Percentiles rank a stretch among this genome's conserved stretches.
phyloP scores from a whole-genome alignment of 768 basidiomycete genomes.

The Pholiota conissans region DNA sequence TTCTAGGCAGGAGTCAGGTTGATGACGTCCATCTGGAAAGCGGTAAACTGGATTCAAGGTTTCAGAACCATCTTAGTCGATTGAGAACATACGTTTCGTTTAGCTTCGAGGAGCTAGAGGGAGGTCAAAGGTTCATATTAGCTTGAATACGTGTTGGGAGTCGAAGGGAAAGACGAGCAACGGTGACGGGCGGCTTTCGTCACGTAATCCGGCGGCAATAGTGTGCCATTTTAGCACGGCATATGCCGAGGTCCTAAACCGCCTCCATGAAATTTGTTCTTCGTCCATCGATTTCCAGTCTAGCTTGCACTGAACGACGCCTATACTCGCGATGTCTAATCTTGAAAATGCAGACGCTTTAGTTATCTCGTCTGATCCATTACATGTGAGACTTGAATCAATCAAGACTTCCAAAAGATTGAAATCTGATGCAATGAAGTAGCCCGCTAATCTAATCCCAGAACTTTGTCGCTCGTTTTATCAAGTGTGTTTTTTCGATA shows the following conservation, averaged over 20 bases:
- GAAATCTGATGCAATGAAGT: conserved; percentile 14
- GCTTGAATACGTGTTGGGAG: neutral
- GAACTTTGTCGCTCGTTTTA: conserved; percentile 86
- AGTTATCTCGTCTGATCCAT: conserved; percentile 59
- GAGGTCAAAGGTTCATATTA: neutral
- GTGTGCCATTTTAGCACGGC: conserved; percentile 3
- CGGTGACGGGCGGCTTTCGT: neutral
- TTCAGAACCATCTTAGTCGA: neutral
- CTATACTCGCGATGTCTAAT: neutral
- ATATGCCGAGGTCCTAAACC: neutral
- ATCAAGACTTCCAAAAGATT: neutral
- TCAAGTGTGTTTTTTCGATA: conserved; percentile 33
- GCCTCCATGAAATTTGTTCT: neutral
- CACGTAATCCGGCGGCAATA: conserved; percentile 1
- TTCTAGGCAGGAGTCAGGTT: too few species aligned
- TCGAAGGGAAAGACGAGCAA: neutral
- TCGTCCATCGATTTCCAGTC: neutral
- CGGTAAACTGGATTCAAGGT: neutral
- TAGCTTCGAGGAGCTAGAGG: neutral
- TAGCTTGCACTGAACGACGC: neutral
- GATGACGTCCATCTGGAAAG: too few species aligned
- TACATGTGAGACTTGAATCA: conserved; percentile 46
- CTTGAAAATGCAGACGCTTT: conserved; percentile 40
- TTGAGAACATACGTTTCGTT: neutral
- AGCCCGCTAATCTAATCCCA: conserved; percentile 92